phyloP scores from a whole-genome alignment of 345 rosid species.

The Eucalyptus curtisii region DNA sequence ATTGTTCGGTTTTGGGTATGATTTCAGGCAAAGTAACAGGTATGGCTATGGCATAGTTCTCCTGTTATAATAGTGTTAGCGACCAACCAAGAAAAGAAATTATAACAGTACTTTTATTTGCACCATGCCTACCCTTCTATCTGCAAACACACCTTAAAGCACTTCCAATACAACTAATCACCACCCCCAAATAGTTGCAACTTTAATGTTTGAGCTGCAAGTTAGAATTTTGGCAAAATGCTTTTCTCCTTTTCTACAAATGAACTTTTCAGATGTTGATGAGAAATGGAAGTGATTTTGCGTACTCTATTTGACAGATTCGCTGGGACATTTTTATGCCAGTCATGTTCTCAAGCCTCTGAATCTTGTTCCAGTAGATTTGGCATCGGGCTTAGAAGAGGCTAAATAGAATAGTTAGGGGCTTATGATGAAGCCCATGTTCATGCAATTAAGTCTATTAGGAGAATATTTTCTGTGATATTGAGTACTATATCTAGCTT shows the following conservation, averaged over 20 bases:
- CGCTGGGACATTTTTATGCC: background rate
- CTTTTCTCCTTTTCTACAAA: background rate
- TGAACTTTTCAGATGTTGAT: background rate
- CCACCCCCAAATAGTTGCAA: background rate
- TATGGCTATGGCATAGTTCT: background rate
- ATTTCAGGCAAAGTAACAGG: conserved; percentile 98
- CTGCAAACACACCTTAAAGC: background rate
- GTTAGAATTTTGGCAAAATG: background rate
- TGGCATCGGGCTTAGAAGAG: background rate
- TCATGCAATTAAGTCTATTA: background rate
- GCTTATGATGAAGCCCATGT: background rate
- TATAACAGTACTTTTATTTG: background rate
- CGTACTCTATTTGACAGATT: background rate
- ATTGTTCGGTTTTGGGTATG: conserved; percentile 93
- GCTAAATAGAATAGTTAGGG: background rate
- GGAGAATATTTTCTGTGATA: background rate
- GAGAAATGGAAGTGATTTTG: background rate
- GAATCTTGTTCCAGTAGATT: background rate
- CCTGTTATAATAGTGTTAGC: background rate
- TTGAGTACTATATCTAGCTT: background rate
- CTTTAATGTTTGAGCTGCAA: background rate
- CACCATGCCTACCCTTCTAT: background rate
- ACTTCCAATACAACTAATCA: background rate
- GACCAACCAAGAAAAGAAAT: background rate
- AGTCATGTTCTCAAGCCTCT: background rate